phyloP scores from a whole-genome alignment of 352 stramenopile genomes.

The Phytophthora kernoviae region DNA sequence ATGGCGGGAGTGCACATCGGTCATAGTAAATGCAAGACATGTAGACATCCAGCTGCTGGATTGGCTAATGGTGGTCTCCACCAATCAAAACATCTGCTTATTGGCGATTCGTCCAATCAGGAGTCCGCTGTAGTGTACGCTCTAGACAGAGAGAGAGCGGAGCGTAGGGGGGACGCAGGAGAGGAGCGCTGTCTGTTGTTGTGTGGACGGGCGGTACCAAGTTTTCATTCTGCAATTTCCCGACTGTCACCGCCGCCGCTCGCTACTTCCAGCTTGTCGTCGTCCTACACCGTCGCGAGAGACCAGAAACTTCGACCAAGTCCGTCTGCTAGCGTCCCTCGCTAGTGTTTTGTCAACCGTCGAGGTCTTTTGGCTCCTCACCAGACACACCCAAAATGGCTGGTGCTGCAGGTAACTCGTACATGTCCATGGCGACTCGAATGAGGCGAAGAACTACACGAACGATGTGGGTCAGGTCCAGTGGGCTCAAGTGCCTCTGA shows the following conservation, averaged over 20 bases:
- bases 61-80: conserved; percentile 1
- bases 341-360: conserved; percentile 1
- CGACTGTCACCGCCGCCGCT: conserved; percentile 40
- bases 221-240: conserved; percentile 75
- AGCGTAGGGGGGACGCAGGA: neutral
- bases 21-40: conserved; percentile 3
- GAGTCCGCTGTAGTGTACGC: neutral
- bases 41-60: neutral
- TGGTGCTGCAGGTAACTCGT: conserved; percentile 54
- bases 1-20: conserved; percentile 2
- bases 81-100: too few relatives aligned
- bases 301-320: conserved; percentile 24
- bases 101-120: conserved; percentile 11
- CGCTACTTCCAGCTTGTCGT: conserved; percentile 18
- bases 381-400: conserved; percentile 52
- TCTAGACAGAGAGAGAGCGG: conserved; percentile 3
- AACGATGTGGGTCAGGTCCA: conserved; percentile 81
- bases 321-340: neutral
- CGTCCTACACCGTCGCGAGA: conserved; percentile 22
- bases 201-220: conserved; percentile 22
- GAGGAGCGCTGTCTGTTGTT: neutral
- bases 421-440: conserved; percentile 81
- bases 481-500: conserved; percentile 74
- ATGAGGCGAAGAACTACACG: conserved; percentile 80
- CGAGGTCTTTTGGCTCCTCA: conserved; percentile 25